Percentiles rank a stretch among this genome's conserved stretches.
Evolutionary conservation across 208 protist genomes (phyloP).

Genomic region (Lotmaria passim): DNA sequence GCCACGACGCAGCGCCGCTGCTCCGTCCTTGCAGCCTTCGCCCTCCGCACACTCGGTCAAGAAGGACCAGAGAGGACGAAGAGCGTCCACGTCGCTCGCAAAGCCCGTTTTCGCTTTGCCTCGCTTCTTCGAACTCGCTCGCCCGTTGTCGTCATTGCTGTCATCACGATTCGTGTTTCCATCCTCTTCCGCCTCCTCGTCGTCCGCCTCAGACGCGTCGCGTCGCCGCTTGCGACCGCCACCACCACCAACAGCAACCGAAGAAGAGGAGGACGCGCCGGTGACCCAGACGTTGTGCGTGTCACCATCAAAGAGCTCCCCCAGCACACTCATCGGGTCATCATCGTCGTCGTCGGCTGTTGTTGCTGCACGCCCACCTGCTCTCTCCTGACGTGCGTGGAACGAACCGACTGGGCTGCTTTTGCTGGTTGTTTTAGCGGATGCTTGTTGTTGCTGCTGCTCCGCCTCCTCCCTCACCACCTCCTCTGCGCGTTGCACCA

Average conservation of each 20-base stretch:
- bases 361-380: background rate
- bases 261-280: background rate
- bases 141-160: conserved; percentile 13
- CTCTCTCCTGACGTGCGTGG: background rate
- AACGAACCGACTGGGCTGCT: background rate
- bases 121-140: background rate
- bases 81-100: conserved; percentile 48
- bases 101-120: conserved; percentile 19
- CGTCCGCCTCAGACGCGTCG: conserved; percentile 14
- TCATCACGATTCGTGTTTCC: background rate
- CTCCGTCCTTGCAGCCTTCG: conserved; percentile 47
- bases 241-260: background rate
- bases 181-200: background rate
- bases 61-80: conserved; percentile 75
- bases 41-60: conserved; percentile 60
- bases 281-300: conserved; percentile 28
- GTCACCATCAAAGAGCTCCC: conserved; percentile 37
- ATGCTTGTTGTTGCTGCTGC: background rate
- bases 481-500: conserved; percentile 43
- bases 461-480: conserved; percentile 16
- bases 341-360: conserved; percentile 10
- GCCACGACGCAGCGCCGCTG: conserved; percentile 39
- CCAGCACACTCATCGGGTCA: conserved; percentile 9
- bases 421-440: background rate
- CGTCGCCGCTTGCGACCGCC: background rate